Evolutionary conservation across 306 rosid genomes (phyloP).

Genomic region (Quercus cerris): DNA sequence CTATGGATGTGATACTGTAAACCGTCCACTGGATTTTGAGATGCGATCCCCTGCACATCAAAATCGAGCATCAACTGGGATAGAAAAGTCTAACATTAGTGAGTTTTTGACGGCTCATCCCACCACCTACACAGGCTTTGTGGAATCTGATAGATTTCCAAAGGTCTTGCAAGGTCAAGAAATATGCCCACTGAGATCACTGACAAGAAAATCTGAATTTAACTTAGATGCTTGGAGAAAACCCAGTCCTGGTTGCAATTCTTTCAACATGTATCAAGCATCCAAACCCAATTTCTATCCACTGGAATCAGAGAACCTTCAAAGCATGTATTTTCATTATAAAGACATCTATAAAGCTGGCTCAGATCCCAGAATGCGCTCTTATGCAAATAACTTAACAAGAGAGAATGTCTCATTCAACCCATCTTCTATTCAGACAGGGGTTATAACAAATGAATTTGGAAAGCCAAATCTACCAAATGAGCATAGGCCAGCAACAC

Average conservation of each 20-base stretch:
- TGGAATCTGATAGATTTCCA: slow-evolving; percentile 66
- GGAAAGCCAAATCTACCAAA: slow-evolving; percentile 35
- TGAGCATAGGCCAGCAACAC: slow-evolving; percentile 50
- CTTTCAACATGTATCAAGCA: slow-evolving; percentile 57
- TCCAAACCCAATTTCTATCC: slow-evolving; percentile 51
- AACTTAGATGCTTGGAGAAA: slow-evolving; percentile 68
- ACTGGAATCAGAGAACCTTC: slow-evolving; percentile 48
- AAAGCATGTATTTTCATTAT: slow-evolving; percentile 53
- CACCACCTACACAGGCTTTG: slow-evolving; percentile 63
- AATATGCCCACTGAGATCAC: slow-evolving; percentile 75
- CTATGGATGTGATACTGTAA: slow-evolving; percentile 70
- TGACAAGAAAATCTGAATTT: slow-evolving; percentile 56
- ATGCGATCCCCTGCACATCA: slow-evolving; percentile 53
- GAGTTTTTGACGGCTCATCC: slow-evolving; percentile 66
- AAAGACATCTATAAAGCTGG: slow-evolving; percentile 51
- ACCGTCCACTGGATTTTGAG: slow-evolving; percentile 65
- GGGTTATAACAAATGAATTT: slow-evolving; percentile 44
- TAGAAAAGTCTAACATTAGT: slow-evolving; percentile 46
- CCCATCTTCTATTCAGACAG: slow-evolving; percentile 43
- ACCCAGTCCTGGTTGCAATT: slow-evolving; percentile 41
- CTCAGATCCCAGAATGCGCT: slow-evolving; percentile 42
- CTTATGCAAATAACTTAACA: slow-evolving; percentile 45
- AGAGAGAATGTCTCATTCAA: slow-evolving; percentile 42
- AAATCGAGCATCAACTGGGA: slow-evolving; percentile 46
- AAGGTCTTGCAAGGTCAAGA: slow-evolving; percentile 99